Conservation (phyloP, 2,329 filamentous ascomycete species). For the Beauveria medogensis region DNA sequence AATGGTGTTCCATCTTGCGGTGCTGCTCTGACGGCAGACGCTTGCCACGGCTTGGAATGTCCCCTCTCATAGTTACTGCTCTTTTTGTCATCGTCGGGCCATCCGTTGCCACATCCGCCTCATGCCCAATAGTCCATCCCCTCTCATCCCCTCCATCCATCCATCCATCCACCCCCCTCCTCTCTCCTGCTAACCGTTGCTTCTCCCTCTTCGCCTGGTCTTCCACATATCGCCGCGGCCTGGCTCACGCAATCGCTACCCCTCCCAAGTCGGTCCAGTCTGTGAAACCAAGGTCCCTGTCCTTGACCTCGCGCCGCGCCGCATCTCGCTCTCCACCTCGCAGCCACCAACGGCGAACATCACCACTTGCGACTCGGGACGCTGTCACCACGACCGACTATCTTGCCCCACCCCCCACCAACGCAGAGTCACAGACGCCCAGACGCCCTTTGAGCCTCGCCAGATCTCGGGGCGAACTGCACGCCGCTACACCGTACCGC, state of each 20-base stretch:
- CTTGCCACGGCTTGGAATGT: not conserved
- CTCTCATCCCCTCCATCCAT: constrained; percentile 3
- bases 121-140: constrained; percentile 8
- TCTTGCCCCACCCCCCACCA: constrained; percentile 9
- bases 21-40: not conserved
- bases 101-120: constrained; percentile 6
- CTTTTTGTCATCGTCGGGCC: not conserved
- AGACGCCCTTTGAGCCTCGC: constrained; percentile 5
- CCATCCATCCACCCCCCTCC: constrained; percentile 9
- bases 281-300: not conserved
- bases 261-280: not conserved
- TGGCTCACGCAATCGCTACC: not conserved
- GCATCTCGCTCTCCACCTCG: not conserved
- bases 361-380: constrained; percentile 3
- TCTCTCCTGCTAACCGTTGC: not conserved
- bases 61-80: not conserved
- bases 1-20: not conserved
- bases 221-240: not conserved
- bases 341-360: constrained; percentile 1
- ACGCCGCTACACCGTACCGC: constrained; percentile 1
- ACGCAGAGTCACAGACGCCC: constrained; percentile 8
- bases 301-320: not conserved
- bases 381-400: not conserved
- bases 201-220: not conserved
- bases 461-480: constrained; percentile 8